Base-by-base conservation (phyloP, 2,329 filamentous ascomycete species). In the Chaetomium olivaceum region DNA sequence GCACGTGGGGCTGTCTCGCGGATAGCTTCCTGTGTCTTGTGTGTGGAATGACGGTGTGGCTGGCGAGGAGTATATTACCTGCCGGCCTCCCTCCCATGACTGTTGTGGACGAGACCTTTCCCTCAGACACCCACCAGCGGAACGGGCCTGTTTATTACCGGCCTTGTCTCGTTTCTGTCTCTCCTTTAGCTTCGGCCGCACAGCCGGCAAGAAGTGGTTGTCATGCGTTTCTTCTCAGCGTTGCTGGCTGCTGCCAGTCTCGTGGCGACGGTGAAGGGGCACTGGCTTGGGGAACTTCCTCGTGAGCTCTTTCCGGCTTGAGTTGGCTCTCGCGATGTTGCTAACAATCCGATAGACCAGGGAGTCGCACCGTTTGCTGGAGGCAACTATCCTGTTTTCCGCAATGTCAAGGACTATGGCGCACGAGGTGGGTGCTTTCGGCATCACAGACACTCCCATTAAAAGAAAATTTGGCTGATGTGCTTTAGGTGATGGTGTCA, bases 331-430 rank as follows among this genome's bases (percentile, higher is more conserved):
- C 8, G 8, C 8, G 23, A 12, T 7, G 25, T 57, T 46, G 58
- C 54, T 70, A 36, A 66, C 43, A n/a, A n/a, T 25, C 23, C 19
- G 25, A 66, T 61, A 79, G 78, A 82, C 68, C 77, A 80, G 68
- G 80, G 80, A 14, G 65, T 78, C 64, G 79, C 80, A 11, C 79
- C 80, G 43, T 82, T 77, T 71, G 79, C 76, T 51, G 74, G 71
- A 6, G 60, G 72, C 19, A 77, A 75, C 33, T 82, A 81, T 62
- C 73, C 75, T n/a, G 79, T 82, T 5, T 83, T 81, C 67, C 78
- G 81, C 55, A 82, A 82, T 65, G 81, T 82, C 25, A 80, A 75
- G 71, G 80, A 81, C 73, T 83, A 80, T 66, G 81, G 81, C 55
- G 80, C 80, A 58, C 77, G 71, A 67, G 80, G 79, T 77, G 58